These are phyloP conservation scores for Ruellia speciosa DNA, from an alignment of 305 asterid species.

Conservation along the genomic window DNA sequence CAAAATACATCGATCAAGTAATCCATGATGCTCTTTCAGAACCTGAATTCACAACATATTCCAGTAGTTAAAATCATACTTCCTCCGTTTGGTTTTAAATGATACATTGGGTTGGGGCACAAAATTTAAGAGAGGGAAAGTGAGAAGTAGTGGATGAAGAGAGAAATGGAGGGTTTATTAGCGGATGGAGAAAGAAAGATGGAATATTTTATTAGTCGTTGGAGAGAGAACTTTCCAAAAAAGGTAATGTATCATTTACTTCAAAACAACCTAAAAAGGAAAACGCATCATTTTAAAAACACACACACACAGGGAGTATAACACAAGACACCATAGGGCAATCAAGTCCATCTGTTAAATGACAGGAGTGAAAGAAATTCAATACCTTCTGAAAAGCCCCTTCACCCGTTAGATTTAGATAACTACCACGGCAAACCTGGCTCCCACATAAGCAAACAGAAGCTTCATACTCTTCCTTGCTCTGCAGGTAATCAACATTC, in stretches of 20 bases:
- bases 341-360: constrained; percentile 5
- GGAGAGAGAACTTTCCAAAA: no score
- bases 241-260: no score
- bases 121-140: no score
- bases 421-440: constrained; percentile 99
- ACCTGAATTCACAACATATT: constrained; percentile 41
- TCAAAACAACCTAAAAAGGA: no score
- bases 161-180: no score
- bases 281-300: not conserved
- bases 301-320: constrained; percentile 2
- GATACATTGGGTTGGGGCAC: no score
- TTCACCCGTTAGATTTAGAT: constrained; percentile 88
- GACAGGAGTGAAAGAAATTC: not conserved
- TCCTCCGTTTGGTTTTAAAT: no score
- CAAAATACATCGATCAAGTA: constrained; percentile 71
- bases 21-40: constrained; percentile 75
- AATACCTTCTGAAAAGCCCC: constrained; percentile 91
- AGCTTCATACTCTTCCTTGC: constrained; percentile 98
- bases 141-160: no score
- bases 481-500: constrained; percentile 47
- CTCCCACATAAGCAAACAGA: constrained; percentile 97
- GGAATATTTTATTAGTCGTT: no score
- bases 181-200: no score
- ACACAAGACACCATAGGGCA: not conserved
- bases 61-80: not conserved